A percentile compares a stretch with the other conserved stretches of the same genome.
These are phyloP conservation scores for Closterium sp. DNA, from an alignment of 139 green algal species.

Conservation along the genomic window DNA sequence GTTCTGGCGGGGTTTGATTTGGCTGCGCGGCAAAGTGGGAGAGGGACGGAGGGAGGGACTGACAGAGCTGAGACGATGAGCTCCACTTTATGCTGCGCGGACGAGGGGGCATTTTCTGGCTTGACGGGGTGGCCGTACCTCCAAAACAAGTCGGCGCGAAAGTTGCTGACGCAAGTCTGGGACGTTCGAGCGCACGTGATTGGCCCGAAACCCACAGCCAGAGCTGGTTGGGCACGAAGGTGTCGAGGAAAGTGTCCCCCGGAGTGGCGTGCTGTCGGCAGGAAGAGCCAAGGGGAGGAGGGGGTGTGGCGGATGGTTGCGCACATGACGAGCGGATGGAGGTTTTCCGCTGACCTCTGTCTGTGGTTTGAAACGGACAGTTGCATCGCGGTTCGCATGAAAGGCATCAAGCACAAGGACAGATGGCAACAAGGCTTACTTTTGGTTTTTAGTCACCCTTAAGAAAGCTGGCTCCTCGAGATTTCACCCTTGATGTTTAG, in stretches of 20 bases:
- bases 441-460: too few species aligned
- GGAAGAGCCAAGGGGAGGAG: background rate
- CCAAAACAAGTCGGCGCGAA: background rate
- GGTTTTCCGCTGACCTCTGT: background rate
- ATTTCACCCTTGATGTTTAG: too few species aligned
- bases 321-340: background rate
- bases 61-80: too few species aligned
- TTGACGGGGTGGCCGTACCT: too few species aligned
- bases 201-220: background rate
- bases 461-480: too few species aligned
- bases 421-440: too few species aligned
- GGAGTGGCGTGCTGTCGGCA: background rate
- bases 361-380: background rate
- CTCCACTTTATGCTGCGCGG: too few species aligned
- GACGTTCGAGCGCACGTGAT: background rate
- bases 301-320: too few species aligned
- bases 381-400: background rate
- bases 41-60: too few species aligned
- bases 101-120: too few species aligned
- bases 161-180: background rate
- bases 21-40: too few species aligned
- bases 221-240: background rate
- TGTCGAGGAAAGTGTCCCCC: background rate
- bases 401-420: background rate
- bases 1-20: too few species aligned